These are phyloP conservation scores for Lipomyces spencermartinsiae DNA, from an alignment of 805 yeast species.

Conservation along the genomic window DNA sequence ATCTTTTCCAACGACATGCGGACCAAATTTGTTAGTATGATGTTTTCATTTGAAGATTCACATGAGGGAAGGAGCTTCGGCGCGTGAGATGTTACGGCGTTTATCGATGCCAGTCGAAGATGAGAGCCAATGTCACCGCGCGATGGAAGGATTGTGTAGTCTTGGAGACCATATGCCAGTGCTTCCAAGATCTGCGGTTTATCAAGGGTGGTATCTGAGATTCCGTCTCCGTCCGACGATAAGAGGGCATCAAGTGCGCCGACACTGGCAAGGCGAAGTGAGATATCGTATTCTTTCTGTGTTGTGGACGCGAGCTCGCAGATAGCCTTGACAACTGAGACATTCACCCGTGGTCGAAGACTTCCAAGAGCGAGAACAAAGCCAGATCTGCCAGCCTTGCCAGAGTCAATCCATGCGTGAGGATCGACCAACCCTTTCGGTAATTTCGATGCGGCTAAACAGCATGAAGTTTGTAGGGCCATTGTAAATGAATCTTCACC, in stretches of 20 bases:
- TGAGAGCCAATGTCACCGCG: conserved; percentile 94
- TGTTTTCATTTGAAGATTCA: conserved; percentile 15
- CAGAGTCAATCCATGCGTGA: conserved; percentile 13
- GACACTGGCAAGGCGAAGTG: conserved; percentile 14
- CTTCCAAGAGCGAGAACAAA: conserved; percentile 22
- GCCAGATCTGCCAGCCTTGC: conserved; percentile 21
- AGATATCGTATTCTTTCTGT: conserved; percentile 11
- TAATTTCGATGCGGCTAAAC: conserved; percentile 11
- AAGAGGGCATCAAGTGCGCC: conserved; percentile 12
- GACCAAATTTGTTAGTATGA: conserved; percentile 47
- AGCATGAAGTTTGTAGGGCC: conserved; percentile 12
- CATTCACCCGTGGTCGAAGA: background rate
- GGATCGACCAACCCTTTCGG: conserved; percentile 6
- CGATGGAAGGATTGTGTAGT: conserved; percentile 70
- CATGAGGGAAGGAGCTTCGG: background rate
- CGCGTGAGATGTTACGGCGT: conserved; percentile 48
- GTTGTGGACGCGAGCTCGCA: conserved; percentile 16
- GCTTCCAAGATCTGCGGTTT: background rate
- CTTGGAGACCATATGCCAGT: conserved; percentile 57
- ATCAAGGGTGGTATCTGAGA: background rate
- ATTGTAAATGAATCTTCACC: conserved; percentile 22
- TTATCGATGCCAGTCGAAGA: conserved; percentile 61
- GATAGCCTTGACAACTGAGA: conserved; percentile 1
- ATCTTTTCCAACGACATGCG: conserved; percentile 70
- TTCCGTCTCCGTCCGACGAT: background rate